A percentile compares a stretch with the other conserved stretches of the same genome.
Conservation (phyloP, 176 grass and related monocot genomes). For the Elymus sibiricus region DNA sequence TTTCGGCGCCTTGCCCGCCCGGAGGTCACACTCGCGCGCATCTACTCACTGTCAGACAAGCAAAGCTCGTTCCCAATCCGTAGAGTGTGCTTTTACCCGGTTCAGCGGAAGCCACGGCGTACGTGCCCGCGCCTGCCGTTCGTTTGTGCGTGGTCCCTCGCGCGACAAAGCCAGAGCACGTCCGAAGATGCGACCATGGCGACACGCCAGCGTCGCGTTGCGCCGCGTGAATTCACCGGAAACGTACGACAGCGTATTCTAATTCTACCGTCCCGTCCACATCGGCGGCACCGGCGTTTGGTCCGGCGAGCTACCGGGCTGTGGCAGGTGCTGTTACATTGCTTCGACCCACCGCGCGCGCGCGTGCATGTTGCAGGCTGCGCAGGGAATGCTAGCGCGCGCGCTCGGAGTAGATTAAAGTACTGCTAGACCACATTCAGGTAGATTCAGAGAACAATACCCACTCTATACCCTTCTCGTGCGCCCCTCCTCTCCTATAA, state of each 20-base stretch:
- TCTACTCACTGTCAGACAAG: constrained; percentile 14
- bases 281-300: not conserved
- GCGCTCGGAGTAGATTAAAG: not conserved
- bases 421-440: not conserved
- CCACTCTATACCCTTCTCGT: not conserved
- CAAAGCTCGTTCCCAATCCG: not conserved
- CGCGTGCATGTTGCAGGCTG: not conserved
- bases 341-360: not conserved
- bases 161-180: not conserved
- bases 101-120: not conserved
- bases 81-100: not conserved
- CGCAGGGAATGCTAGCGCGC: not conserved
- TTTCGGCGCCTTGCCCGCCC: constrained; percentile 19
- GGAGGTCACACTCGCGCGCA: not conserved
- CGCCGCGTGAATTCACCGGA: not conserved
- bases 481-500: not conserved
- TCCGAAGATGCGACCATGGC: not conserved
- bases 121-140: not conserved
- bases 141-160: not conserved
- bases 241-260: not conserved
- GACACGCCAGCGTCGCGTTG: not conserved
- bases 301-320: not conserved
- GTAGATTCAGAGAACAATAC: constrained; percentile 32
- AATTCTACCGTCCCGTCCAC: not conserved
- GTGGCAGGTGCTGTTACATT: not conserved